Evolutionary conservation across 129 eudicot species (phyloP).

Genomic region (sunflower (Helianthus annuus)): DNA sequence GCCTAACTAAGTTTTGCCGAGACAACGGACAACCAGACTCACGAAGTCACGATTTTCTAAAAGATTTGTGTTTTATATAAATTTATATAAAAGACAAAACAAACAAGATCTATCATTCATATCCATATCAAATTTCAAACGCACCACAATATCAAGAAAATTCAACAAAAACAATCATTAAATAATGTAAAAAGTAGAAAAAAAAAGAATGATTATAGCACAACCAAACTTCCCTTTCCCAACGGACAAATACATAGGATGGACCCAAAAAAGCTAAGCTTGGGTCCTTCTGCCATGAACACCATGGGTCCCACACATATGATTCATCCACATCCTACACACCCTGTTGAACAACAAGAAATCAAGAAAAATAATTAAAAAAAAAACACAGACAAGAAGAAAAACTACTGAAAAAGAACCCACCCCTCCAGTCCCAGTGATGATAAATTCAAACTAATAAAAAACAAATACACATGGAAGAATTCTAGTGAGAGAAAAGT

Average conservation of each 20-base stretch:
- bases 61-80: too few species aligned
- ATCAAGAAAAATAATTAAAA: constrained; percentile 13
- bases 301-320: constrained; percentile 29
- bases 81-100: too few species aligned
- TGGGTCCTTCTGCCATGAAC: constrained; percentile 13
- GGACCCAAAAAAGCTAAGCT: constrained; percentile 10
- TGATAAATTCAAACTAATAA: constrained; percentile 15
- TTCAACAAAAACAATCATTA: constrained; percentile 15
- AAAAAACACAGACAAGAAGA: background rate
- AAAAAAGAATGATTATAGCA: constrained; percentile 3
- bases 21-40: too few species aligned
- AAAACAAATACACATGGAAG: constrained; percentile 23
- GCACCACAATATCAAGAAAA: constrained; percentile 23
- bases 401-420: background rate
- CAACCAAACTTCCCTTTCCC: background rate
- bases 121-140: background rate
- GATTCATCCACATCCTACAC: constrained; percentile 31
- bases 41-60: too few species aligned
- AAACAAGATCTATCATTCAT: background rate
- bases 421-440: background rate
- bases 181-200: constrained; percentile 17
- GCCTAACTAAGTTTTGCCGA: too few species aligned
- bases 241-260: constrained; percentile 18
- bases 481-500: constrained; percentile 39
- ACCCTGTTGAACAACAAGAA: constrained; percentile 11